Percentiles rank a stretch among this genome's conserved stretches.
phyloP scores from a whole-genome alignment of 2,329 filamentous ascomycete species.

The Nemania sp. region DNA sequence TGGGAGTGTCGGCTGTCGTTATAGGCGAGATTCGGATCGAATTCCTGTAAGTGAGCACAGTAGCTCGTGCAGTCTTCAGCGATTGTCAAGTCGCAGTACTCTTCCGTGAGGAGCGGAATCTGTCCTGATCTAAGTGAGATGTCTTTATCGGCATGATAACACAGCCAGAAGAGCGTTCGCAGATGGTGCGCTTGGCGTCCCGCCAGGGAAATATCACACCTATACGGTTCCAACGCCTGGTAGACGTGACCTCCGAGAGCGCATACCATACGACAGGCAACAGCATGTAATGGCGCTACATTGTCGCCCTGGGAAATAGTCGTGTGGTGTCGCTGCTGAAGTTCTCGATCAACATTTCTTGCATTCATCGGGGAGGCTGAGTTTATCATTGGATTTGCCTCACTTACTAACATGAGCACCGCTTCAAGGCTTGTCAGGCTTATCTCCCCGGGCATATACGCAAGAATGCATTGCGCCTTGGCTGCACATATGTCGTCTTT shows the following conservation, averaged over 20 bases:
- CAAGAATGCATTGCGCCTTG: neutral
- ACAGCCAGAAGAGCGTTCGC: slow-evolving; percentile 9
- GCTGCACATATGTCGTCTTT: neutral
- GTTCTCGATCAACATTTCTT: neutral
- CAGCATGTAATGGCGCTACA: neutral
- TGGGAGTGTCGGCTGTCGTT: neutral
- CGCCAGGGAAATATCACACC: neutral
- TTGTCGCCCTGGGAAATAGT: neutral
- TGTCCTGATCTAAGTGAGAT: slow-evolving; percentile 12
- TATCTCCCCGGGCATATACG: neutral
- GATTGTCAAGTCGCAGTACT: slow-evolving; percentile 15
- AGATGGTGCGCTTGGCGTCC: slow-evolving; percentile 2
- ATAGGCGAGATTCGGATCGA: neutral
- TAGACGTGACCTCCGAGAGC: slow-evolving; percentile 6
- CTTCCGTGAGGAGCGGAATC: slow-evolving; percentile 10
- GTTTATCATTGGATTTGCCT: neutral
- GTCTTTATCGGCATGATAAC: slow-evolving; percentile 13
- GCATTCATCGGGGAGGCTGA: neutral
- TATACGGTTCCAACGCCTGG: neutral
- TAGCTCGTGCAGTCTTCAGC: slow-evolving; percentile 1
- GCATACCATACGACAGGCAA: slow-evolving; percentile 12
- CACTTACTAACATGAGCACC: neutral
- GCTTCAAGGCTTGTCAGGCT: slow-evolving; percentile 4
- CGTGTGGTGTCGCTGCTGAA: slow-evolving; percentile 2
- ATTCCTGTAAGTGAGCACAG: neutral